Evolutionary conservation across 2,329 filamentous ascomycete genomes (phyloP), one percentile per base, ranked within the genome.

Genomic region (Penicillium sp.): DNA sequence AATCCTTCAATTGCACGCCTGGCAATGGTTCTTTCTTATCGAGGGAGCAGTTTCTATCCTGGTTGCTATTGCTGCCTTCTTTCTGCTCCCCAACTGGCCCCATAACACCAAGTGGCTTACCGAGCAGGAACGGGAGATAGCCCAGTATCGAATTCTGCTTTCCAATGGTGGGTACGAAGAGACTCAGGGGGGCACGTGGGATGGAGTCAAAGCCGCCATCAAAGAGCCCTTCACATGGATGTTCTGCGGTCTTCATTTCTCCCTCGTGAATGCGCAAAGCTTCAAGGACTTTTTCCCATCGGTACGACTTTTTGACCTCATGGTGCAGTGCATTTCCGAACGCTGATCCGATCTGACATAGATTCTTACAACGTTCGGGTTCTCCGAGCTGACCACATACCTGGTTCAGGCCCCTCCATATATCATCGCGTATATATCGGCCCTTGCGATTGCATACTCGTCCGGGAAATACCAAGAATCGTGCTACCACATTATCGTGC

Each of bases 11-110:
- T 14, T 40, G 19, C 18, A 23, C 11, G 36, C 36, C 36, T 40
- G 36, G 36, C 36, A 24, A 23, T 40, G 36, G 36, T 24, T 40
- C 19, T 40, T 40, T 24, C 18, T 40, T 24, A 40, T 40, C 13
- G 36, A 40, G 36, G 36, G 36, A 40, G 36, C 36, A 40, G 36
- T 40, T 40, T 40, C 36, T 40, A 37, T 37, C 11, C 34, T 37
- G 34, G 34, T 40, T 40, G 36, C 34, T 37, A 37, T 37, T 37
- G 36, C 19, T 40, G 36, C 36, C 36, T 40, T 40, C 19, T 40
- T 40, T 40, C 9, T 40, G 18, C 18, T 40, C 18, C 36, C 36
- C 18, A 24, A 40, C 19, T 24, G 18, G 18, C 36, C 36, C 10
- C 36, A 24, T 23, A 40, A 40, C 18, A 40, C 36, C 19, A 23